Evolutionary conservation across 1,139 yeast genomes (phyloP).

Genomic region (Pneumocystis jirovecii): DNA sequence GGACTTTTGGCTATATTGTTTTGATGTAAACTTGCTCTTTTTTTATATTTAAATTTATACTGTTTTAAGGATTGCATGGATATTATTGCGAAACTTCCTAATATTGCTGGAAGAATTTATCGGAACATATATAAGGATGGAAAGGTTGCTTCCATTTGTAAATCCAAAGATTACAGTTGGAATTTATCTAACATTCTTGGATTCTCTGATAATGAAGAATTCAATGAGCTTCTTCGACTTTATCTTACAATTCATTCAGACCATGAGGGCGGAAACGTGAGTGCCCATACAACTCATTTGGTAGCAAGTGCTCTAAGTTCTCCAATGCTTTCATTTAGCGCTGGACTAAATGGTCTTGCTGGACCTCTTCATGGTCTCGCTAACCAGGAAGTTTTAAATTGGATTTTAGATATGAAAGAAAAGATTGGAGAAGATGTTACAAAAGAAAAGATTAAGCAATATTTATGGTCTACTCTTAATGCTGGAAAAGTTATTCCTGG

Average conservation of each 20-base stretch:
- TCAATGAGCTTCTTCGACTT: constrained; percentile 79
- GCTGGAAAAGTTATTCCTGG: constrained; percentile 96
- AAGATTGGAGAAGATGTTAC: constrained; percentile 61
- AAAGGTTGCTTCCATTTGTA: constrained; percentile 48
- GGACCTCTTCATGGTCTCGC: constrained; percentile 98
- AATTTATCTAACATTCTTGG: constrained; percentile 79
- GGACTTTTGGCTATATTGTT: constrained; percentile 68
- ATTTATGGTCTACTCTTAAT: constrained; percentile 83
- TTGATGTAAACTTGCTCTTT: constrained; percentile 30
- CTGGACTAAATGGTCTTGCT: constrained; percentile 92
- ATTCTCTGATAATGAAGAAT: constrained; percentile 62
- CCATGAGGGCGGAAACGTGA: constrained; percentile 97
- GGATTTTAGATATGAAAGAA: constrained; percentile 70
- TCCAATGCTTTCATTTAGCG: constrained; percentile 82
- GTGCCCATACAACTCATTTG: constrained; percentile 93
- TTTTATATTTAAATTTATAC: not conserved
- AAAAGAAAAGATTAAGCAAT: constrained; percentile 60
- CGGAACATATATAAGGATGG: constrained; percentile 82
- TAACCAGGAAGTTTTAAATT: constrained; percentile 92
- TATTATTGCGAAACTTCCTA: constrained; percentile 81
- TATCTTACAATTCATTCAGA: constrained; percentile 92
- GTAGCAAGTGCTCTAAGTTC: constrained; percentile 93
- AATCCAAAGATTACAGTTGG: constrained; percentile 76
- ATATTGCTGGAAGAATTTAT: constrained; percentile 86
- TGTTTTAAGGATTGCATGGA: constrained; percentile 48